Base-by-base conservation (phyloP, 306 rosid species). In the Vicia villosa region DNA sequence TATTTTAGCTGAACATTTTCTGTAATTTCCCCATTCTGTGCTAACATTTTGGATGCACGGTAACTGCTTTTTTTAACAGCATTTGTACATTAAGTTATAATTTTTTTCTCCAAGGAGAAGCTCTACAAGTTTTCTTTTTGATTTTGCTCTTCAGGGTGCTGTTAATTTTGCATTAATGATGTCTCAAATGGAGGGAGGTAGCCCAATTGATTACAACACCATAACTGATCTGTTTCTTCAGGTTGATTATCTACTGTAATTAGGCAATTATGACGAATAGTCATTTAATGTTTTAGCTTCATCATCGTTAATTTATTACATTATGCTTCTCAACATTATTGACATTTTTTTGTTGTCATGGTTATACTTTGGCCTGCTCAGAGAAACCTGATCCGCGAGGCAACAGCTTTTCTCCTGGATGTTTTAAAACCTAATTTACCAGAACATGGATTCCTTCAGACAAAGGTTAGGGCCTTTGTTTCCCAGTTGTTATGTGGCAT, bases 161-260 rank as follows among this genome's bases (percentile, higher is more conserved):
- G 99, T 95, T 72, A 95, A 91, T 84, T 95, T 95, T 84, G 96
- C 99, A 37, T 82, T 95, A 56, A 95, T 95, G 99, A 91, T 95
- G 99, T 89, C 99, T 66, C 97, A 95, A 95, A 95, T 95, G 99
- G 99, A 95, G 81, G 99, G 99, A 75, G 99, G 99, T 63, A 89
- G 96, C 80, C 99, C 99, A 8, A 88, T 95, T 79, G 99, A 95
- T 85, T 95, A 95, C 86, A 95, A 95, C 75, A 95, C 97, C 74
- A 95, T 95, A 76, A 89, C 99, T 7, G 99, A 95, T 82, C 92
- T 95, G 75, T 95, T 95, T 81, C 97, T 95, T 79, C 99, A 95
- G 97, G 99, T 95, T 70, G 69, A 82, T 77, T 42, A 32, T 50
- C 45, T 77, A 16, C 73, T 43, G 58, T 47, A 21, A 54, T 70